A percentile compares a stretch with the other conserved stretches of the same genome.
Conservation (phyloP, 2,329 filamentous ascomycete genomes). For the Talaromyces rugulosus region DNA sequence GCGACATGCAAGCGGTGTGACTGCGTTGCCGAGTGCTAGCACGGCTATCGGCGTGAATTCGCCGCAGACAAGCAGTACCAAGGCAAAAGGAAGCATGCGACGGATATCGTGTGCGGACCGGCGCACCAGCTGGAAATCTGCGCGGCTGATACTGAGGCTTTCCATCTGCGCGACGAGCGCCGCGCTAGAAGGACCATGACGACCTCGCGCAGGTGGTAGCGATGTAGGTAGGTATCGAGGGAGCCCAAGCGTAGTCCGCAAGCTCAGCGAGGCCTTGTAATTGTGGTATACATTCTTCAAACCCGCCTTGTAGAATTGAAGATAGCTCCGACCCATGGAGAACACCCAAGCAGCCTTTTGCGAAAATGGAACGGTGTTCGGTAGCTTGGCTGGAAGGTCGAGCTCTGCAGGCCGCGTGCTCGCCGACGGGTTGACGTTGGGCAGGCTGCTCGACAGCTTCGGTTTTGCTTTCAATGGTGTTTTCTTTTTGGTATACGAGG, state of each 20-base stretch:
- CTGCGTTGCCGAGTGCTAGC: constrained; percentile 59
- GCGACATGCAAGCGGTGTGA: constrained; percentile 77
- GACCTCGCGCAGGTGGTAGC: background rate
- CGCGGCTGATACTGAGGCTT: constrained; percentile 48
- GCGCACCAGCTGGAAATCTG: constrained; percentile 65
- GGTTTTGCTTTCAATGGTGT: background rate
- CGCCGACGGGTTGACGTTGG: constrained; percentile 54
- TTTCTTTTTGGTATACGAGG: background rate
- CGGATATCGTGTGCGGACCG: constrained; percentile 68
- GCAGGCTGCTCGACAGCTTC: background rate
- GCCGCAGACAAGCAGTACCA: constrained; percentile 73
- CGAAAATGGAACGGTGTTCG: background rate
- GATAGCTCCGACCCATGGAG: constrained; percentile 67
- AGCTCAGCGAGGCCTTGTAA: constrained; percentile 35
- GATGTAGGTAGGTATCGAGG: constrained; percentile 31
- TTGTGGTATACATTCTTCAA: constrained; percentile 71
- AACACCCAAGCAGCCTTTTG: constrained; percentile 8
- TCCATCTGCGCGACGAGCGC: background rate
- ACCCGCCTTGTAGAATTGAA: constrained; percentile 82
- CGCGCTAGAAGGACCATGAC: background rate
- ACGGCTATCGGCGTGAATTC: constrained; percentile 84
- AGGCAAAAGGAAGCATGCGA: constrained; percentile 72
- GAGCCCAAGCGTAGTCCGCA: constrained; percentile 28
- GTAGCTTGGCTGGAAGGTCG: constrained; percentile 53
- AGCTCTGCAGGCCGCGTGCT: constrained; percentile 71